A percentile compares a stretch with the other conserved stretches of the same genome.
These are phyloP conservation scores for Poronia punctata DNA, from an alignment of 495 filamentous ascomycete genomes.

Conservation along the genomic window DNA sequence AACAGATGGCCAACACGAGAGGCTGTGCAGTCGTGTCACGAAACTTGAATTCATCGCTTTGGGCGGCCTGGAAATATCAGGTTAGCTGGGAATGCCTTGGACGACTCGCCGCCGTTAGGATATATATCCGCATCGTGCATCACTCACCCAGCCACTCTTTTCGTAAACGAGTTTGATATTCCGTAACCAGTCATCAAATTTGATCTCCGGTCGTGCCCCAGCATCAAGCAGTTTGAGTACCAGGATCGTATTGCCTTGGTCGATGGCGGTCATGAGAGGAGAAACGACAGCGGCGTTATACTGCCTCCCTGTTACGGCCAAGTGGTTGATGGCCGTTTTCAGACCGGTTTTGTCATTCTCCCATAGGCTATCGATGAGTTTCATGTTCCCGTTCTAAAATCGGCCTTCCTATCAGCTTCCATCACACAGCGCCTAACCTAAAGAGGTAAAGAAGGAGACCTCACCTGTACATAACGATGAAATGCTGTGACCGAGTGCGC, in stretches of 20 bases:
- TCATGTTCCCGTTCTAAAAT: neutral
- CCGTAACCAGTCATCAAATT: constrained; percentile 42
- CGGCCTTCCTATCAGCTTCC: constrained; percentile 17
- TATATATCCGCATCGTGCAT: no score
- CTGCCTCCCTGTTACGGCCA: constrained; percentile 27
- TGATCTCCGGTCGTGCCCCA: constrained; percentile 32
- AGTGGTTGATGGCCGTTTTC: constrained; percentile 56
- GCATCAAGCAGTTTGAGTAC: constrained; percentile 35
- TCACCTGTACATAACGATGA: constrained; percentile 44
- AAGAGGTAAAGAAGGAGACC: neutral
- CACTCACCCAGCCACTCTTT: constrained; percentile 16
- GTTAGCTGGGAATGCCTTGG: no score
- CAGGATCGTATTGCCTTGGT: constrained; percentile 23
- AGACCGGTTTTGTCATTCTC: constrained; percentile 54
- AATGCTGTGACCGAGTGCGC: constrained; percentile 50
- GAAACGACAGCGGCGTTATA: constrained; percentile 25
- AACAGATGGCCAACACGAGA: constrained; percentile 48
- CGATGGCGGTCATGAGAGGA: constrained; percentile 31
- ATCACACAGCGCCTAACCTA: constrained; percentile 49
- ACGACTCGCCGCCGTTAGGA: no score
- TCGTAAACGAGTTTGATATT: constrained; percentile 25
- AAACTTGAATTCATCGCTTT: constrained; percentile 38
- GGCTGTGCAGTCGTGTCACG: constrained; percentile 45
- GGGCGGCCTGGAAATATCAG: constrained; percentile 28
- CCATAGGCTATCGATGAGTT: constrained; percentile 30